Conservation (phyloP, 75 land plant genomes). For the Cunninghamia lanceolata region DNA sequence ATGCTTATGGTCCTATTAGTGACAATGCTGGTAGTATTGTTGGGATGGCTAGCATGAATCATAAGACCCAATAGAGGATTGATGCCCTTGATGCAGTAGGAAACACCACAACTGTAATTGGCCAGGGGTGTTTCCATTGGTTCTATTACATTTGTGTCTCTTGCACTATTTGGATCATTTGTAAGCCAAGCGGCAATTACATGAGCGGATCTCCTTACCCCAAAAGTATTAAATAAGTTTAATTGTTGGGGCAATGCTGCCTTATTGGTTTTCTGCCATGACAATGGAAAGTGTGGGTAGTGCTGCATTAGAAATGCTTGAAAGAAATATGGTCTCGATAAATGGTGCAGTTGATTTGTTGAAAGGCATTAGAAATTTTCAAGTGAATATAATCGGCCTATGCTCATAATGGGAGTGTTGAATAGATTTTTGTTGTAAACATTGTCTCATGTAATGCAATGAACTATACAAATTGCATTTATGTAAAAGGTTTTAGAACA, state of each 20-base stretch:
- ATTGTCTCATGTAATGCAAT: too few relatives aligned
- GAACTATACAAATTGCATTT: too few relatives aligned
- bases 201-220: conserved; percentile 38
- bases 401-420: too few relatives aligned
- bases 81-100: conserved; percentile 5
- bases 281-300: conserved; percentile 70
- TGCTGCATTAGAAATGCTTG: conserved; percentile 76
- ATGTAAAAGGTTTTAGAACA: too few relatives aligned
- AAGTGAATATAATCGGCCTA: too few relatives aligned
- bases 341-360: too few relatives aligned
- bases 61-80: conserved; percentile 73
- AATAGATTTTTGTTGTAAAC: too few relatives aligned
- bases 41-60: conserved; percentile 84
- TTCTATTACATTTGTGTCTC: conserved; percentile 50
- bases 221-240: conserved; percentile 51
- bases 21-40: conserved; percentile 93
- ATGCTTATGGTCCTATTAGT: conserved; percentile 92
- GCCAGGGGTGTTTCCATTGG: conserved; percentile 32
- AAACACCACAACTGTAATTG: not conserved
- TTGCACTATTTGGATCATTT: conserved; percentile 57
- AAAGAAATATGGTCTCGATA: too few relatives aligned
- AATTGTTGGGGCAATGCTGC: conserved; percentile 53
- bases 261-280: conserved; percentile 66
- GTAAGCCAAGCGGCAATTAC: conserved; percentile 50
- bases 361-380: too few relatives aligned